Evolutionary conservation across 148 eudicot genomes (phyloP), one percentile per base, ranked within the genome.

Genomic region (Pouteria glomerata): DNA sequence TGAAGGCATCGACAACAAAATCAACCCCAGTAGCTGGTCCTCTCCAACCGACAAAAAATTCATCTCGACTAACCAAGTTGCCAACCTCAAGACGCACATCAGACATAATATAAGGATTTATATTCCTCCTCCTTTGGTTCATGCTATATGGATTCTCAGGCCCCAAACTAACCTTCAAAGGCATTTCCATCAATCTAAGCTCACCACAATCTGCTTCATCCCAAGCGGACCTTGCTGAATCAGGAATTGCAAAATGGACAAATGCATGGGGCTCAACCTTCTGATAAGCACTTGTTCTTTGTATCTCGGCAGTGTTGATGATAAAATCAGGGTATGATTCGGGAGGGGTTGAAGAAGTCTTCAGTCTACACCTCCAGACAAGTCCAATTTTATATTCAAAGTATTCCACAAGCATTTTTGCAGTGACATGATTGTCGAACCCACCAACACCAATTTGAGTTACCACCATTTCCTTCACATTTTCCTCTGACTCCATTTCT

Each of bases 251-350:
- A 79, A 94, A 91, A 74, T 94, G 98, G 63, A 94, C 84, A 74
- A 87, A 94, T 18, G 98, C 98, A 57, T 94, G 98, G n/a, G 97
- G 95, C 63, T 77, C 82, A 10, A 91, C 96, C 72, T 82, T 89
- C 21, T 80, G 87, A 75, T 87, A 89, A 21, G 79, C 82, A 3
- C 72, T 55, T 0, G 63, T 76, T 53, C 74, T 85, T 58, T 74
- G 75, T 6, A 85, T 29, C 11, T 58, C 72, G 59, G 70, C 61
- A 50, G 65, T 39, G 27, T 68, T 82, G 58, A 67, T 70, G 23
- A 15, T 48, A 42, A 76, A 91, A 39, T 82, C 76, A 2, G 98
- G 98, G 56, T 79, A 82, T 0, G 93, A 82, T 2, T 89, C 96
- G 0, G 76, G 81, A 52, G 97, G 96, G 45, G 95, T 91, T 72